phyloP scores from a whole-genome alignment of 805 yeast genomes.

The Brettanomyces sp. region DNA sequence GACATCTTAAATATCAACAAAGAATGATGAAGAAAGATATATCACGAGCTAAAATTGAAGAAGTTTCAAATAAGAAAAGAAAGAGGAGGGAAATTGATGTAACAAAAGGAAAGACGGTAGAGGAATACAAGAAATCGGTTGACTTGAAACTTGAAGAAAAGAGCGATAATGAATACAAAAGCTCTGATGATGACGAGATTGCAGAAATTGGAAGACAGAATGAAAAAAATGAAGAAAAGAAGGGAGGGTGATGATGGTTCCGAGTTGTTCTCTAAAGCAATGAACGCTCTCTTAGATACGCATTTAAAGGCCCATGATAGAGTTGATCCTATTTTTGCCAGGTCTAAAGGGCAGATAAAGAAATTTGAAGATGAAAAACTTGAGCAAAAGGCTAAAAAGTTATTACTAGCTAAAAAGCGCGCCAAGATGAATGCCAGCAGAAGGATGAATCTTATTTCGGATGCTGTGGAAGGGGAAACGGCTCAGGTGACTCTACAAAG shows the following conservation, averaged over 20 bases:
- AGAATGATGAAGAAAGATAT: too few species aligned
- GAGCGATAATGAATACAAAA: not conserved
- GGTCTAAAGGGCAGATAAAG: conserved; percentile 61
- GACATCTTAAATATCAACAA: too few species aligned
- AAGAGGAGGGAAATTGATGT: not conserved
- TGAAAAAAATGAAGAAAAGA: conserved; percentile 37
- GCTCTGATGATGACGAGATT: conserved; percentile 13
- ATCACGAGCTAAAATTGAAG: too few species aligned
- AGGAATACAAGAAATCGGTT: not conserved
- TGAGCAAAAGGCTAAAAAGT: conserved; percentile 74
- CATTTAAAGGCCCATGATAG: conserved; percentile 83
- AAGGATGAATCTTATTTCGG: conserved; percentile 57
- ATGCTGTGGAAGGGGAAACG: conserved; percentile 36
- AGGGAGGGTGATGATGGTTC: conserved; percentile 62
- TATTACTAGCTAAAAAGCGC: conserved; percentile 63
- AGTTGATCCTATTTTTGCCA: conserved; percentile 81
- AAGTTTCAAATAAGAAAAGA: too few species aligned
- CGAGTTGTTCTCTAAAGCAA: conserved; percentile 69
- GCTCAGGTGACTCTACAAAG: conserved; percentile 40
- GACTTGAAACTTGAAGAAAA: not conserved
- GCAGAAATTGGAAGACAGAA: conserved; percentile 10
- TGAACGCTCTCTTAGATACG: conserved; percentile 76
- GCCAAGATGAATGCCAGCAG: conserved; percentile 58
- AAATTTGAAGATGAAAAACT: conserved; percentile 73
- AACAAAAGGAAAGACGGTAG: not conserved